These are phyloP conservation scores for Olyra latifolia DNA, from an alignment of 176 grass and related monocot genomes.

Conservation along the genomic window DNA sequence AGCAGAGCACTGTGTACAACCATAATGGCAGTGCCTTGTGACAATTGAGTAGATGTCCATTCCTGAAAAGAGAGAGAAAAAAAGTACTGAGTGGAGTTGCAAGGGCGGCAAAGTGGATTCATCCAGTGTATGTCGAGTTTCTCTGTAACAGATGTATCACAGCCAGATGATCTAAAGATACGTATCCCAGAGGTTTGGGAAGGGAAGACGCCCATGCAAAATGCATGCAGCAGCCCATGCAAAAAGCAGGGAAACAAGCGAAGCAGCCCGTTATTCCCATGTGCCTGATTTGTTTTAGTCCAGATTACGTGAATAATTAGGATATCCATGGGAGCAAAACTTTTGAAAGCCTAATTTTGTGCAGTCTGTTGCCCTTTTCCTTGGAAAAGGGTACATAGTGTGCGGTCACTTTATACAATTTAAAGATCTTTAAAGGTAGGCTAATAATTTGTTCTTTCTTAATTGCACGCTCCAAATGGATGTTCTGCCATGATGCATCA, in stretches of 20 bases:
- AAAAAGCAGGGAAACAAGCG: slow-evolving; percentile 1
- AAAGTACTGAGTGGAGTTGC: slow-evolving; percentile 17
- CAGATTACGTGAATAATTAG: slow-evolving; percentile 11
- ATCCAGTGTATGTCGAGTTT: slow-evolving; percentile 12
- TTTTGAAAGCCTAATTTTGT: background rate
- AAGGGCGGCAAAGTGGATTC: slow-evolving; percentile 24
- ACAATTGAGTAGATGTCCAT: slow-evolving; percentile 52
- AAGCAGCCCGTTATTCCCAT: background rate
- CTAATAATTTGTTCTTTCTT: slow-evolving; percentile 2
- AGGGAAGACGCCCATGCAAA: slow-evolving; percentile 30
- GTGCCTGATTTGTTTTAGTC: background rate
- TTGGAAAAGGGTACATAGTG: background rate
- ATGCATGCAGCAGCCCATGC: slow-evolving; percentile 32
- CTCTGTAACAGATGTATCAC: slow-evolving; percentile 24
- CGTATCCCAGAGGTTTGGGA: slow-evolving; percentile 21
- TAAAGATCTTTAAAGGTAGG: slow-evolving; percentile 27
- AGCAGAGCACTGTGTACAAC: slow-evolving; percentile 10
- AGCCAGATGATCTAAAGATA: slow-evolving; percentile 4
- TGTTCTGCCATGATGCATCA: background rate
- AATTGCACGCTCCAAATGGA: background rate
- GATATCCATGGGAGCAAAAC: slow-evolving; percentile 15
- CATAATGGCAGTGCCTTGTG: slow-evolving; percentile 24
- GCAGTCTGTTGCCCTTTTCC: background rate
- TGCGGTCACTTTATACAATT: background rate
- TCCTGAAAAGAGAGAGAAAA: slow-evolving; percentile 13